Percentiles rank a stretch among this genome's conserved stretches.
Conservation (phyloP, 2,329 filamentous ascomycete genomes). For the Fonsecaea monophora region DNA sequence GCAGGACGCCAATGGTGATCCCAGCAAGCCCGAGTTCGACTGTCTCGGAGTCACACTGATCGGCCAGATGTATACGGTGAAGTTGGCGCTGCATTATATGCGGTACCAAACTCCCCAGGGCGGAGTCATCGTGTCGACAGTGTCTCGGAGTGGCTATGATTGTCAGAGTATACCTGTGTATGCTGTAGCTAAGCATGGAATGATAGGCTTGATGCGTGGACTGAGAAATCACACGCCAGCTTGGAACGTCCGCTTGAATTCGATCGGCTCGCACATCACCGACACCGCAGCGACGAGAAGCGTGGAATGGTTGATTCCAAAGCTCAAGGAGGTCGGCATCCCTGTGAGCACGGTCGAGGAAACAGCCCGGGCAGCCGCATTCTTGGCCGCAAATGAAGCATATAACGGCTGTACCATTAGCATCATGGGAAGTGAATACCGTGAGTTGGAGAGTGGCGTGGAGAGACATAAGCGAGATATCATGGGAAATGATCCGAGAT, state of each 20-base stretch:
- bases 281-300: background rate
- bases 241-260: background rate
- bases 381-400: background rate
- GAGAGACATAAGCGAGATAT: slow-evolving; percentile 11
- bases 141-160: slow-evolving; percentile 2
- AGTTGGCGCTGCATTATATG: slow-evolving; percentile 1
- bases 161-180: background rate
- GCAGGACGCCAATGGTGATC: background rate
- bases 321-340: background rate
- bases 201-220: background rate
- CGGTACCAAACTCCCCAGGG: background rate
- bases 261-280: background rate
- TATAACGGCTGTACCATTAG: slow-evolving; percentile 5
- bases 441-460: slow-evolving; percentile 7
- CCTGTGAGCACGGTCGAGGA: background rate
- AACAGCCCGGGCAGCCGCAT: background rate
- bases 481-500: slow-evolving; percentile 14
- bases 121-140: slow-evolving; percentile 4
- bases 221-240: background rate
- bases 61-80: slow-evolving; percentile 4
- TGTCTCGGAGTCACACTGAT: background rate
- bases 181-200: background rate
- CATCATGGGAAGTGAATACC: slow-evolving; percentile 5
- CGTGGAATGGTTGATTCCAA: background rate
- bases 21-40: background rate